Percentiles rank a stretch among this genome's conserved stretches.
These are phyloP conservation scores for Fusarium nygamai DNA, from an alignment of 2,329 filamentous ascomycete genomes.

Conservation along the genomic window DNA sequence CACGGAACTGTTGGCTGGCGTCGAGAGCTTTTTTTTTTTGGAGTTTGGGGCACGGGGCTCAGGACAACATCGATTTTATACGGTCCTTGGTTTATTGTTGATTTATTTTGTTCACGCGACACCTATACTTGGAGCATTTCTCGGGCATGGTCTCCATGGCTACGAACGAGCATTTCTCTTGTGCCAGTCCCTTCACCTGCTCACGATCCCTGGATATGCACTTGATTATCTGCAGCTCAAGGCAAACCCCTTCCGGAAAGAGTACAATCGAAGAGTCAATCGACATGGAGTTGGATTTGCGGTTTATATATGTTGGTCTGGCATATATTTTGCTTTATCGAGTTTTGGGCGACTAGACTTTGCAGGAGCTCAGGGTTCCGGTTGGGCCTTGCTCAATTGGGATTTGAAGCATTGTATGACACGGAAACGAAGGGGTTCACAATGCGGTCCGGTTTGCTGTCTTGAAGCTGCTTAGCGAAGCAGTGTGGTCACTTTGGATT, in stretches of 20 bases:
- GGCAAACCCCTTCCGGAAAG: slow-evolving; percentile 16
- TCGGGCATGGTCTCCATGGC: slow-evolving; percentile 19
- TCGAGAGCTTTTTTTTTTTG: slow-evolving; percentile 42
- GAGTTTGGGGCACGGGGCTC: slow-evolving; percentile 38
- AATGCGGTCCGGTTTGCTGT: slow-evolving; percentile 13
- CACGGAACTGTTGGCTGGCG: slow-evolving; percentile 40
- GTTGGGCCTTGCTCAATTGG: slow-evolving; percentile 26
- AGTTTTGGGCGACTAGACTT: slow-evolving; percentile 34
- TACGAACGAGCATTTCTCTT: slow-evolving; percentile 14
- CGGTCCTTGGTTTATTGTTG: slow-evolving; percentile 33
- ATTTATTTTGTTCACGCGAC: slow-evolving; percentile 20
- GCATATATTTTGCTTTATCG: slow-evolving; percentile 28
- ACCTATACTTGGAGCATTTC: slow-evolving; percentile 26
- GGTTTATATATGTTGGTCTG: slow-evolving; percentile 32
- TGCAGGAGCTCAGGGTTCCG: slow-evolving; percentile 26
- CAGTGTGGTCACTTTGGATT: slow-evolving; percentile 12
- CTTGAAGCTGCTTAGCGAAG: slow-evolving; percentile 8
- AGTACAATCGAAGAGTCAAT: slow-evolving; percentile 7
- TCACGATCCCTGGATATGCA: slow-evolving; percentile 14
- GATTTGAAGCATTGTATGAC: slow-evolving; percentile 27
- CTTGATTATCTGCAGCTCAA: slow-evolving; percentile 9
- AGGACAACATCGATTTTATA: slow-evolving; percentile 40
- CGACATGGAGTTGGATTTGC: slow-evolving; percentile 26
- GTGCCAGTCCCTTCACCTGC: slow-evolving; percentile 20
- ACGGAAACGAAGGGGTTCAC: slow-evolving; percentile 18